Conservation (phyloP, 441 rosid species). For the Aleurites moluccanus region DNA sequence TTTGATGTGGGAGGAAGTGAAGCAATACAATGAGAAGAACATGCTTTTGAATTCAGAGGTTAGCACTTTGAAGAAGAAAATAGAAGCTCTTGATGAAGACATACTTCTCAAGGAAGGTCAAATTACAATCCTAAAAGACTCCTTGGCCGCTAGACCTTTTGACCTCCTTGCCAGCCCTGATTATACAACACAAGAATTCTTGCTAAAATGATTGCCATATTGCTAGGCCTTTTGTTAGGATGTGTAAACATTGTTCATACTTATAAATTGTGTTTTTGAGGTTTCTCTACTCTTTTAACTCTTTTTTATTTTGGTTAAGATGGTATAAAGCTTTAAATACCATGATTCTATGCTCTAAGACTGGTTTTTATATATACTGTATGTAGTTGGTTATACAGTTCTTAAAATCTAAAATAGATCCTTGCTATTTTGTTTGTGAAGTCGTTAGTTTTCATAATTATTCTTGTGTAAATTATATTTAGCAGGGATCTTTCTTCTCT, state of each 20-base stretch:
- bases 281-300: background rate
- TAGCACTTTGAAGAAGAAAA: constrained; percentile 57
- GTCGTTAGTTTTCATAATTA: no score
- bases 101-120: constrained; percentile 89
- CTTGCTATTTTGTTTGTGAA: background rate
- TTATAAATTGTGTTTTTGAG: background rate
- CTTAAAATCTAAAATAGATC: background rate
- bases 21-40: constrained; percentile 72
- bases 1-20: constrained; percentile 79
- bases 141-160: constrained; percentile 51
- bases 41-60: constrained; percentile 81
- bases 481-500: background rate
- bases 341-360: constrained; percentile 22
- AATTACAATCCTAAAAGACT: constrained; percentile 84
- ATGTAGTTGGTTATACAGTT: constrained; percentile 20
- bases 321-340: constrained; percentile 13
- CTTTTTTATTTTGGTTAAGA: background rate
- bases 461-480: background rate
- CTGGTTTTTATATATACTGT: constrained; percentile 20
- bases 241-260: constrained; percentile 33
- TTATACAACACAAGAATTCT: constrained; percentile 37
- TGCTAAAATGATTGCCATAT: constrained; percentile 36
- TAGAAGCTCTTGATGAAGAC: constrained; percentile 77
- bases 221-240: constrained; percentile 8
- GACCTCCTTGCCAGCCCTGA: constrained; percentile 63